phyloP scores from a whole-genome alignment of 495 filamentous ascomycete genomes.

The Usnea hakonensis region DNA sequence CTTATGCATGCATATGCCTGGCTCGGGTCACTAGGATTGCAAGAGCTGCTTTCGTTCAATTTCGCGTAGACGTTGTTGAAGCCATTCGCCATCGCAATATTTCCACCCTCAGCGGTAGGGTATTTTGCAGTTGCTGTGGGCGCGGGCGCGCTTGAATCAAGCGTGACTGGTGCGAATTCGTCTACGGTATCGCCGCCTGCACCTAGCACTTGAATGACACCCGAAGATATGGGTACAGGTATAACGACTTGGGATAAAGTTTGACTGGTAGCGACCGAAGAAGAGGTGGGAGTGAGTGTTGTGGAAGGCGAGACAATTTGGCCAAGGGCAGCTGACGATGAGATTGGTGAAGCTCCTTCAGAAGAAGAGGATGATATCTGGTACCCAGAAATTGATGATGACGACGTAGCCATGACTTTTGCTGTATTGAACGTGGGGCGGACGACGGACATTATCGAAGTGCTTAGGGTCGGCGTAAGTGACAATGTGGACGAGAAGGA shows the following conservation, averaged over 20 bases:
- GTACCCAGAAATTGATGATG: not conserved
- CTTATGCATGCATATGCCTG: constrained; percentile 19
- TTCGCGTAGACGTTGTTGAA: constrained; percentile 20
- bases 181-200: not conserved
- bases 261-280: not conserved
- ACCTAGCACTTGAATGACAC: not conserved
- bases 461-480: not conserved
- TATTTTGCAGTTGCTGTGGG: constrained; percentile 14
- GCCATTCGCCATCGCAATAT: constrained; percentile 15
- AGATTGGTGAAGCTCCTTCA: not conserved
- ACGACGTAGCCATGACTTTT: not conserved
- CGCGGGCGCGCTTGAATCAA: not conserved
- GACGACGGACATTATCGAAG: not conserved
- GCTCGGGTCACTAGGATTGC: constrained; percentile 14
- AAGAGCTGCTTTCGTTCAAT: constrained; percentile 15
- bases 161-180: constrained; percentile 9
- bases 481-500: not conserved
- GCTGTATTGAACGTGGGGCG: not conserved
- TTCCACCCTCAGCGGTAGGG: constrained; percentile 15
- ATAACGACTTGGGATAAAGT: not conserved
- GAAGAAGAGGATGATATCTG: not conserved
- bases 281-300: not conserved
- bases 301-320: not conserved
- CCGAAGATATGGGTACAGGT: constrained; percentile 2
- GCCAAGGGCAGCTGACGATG: not conserved